A percentile compares a stretch with the other conserved stretches of the same genome.
Evolutionary conservation across 192 early-diverging fungal genomes (phyloP).

Genomic region (Podila epicladia): DNA sequence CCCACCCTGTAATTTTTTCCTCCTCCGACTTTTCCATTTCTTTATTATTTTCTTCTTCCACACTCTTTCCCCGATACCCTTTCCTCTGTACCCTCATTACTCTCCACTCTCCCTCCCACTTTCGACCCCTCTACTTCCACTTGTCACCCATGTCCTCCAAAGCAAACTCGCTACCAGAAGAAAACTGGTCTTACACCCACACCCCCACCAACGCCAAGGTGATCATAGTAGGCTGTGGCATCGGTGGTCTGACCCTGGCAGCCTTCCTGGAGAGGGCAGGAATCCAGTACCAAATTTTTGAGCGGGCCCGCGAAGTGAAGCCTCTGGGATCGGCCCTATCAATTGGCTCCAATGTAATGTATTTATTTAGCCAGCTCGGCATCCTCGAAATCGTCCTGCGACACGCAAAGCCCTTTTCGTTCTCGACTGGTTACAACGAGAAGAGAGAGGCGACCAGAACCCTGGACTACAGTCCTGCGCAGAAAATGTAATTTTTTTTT

Average conservation of each 20-base stretch:
- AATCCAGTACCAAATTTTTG: conserved; percentile 26
- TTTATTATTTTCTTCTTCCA: not conserved
- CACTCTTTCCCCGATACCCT: not conserved
- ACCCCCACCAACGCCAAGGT: conserved; percentile 15
- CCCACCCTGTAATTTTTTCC: not conserved
- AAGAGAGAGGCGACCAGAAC: conserved; percentile 20
- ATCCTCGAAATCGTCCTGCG: conserved; percentile 21
- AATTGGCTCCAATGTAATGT: conserved; percentile 31
- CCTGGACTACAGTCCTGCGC: conserved; percentile 29
- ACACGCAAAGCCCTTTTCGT: conserved; percentile 25
- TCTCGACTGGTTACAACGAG: conserved; percentile 37
- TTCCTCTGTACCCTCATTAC: not conserved
- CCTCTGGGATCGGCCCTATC: conserved; percentile 25
- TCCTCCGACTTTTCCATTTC: not conserved
- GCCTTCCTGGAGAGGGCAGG: conserved; percentile 24
- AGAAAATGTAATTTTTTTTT: conserved; percentile 25
- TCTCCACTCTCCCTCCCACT: not conserved
- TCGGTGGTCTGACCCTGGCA: conserved; percentile 22
- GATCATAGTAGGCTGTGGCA: conserved; percentile 25
- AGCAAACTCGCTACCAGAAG: not conserved
- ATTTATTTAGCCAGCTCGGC: conserved; percentile 26
- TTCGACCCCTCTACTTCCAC: not conserved
- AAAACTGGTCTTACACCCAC: not conserved
- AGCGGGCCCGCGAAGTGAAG: conserved; percentile 15
- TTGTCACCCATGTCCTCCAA: not conserved